Conservation (phyloP, 2,329 filamentous ascomycete species). For the Sclerotinia borealis region DNA sequence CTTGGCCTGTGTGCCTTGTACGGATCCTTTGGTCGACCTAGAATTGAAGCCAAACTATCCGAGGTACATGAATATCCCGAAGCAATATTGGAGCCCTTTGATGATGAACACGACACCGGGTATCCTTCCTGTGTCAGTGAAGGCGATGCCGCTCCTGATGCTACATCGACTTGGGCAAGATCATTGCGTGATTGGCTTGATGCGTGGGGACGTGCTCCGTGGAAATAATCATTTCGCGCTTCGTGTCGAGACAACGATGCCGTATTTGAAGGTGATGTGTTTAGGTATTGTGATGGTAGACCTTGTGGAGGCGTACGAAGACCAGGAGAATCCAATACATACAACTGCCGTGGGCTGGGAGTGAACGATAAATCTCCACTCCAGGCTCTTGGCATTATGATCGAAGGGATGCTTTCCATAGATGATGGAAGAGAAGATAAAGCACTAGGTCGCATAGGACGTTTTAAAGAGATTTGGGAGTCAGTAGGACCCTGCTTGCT, state of each 20-base stretch:
- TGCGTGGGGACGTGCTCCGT: background rate
- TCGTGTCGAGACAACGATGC: background rate
- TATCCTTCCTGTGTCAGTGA: background rate
- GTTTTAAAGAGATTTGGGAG: background rate
- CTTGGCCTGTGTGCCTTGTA: conserved; percentile 17
- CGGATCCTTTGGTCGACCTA: conserved; percentile 13
- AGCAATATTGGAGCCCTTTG: conserved; percentile 15
- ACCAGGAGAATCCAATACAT: background rate
- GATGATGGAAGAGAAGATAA: background rate
- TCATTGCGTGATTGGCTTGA: background rate
- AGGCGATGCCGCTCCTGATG: background rate
- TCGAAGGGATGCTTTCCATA: background rate
- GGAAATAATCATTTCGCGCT: background rate
- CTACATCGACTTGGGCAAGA: background rate
- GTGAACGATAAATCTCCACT: background rate
- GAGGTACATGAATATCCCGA: conserved; percentile 16
- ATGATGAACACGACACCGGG: background rate
- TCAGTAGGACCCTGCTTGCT: background rate
- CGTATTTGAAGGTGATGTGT: background rate
- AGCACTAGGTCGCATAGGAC: background rate
- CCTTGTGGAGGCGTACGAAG: background rate
- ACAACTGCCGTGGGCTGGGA: background rate
- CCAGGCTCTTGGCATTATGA: background rate
- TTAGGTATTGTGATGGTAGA: background rate
- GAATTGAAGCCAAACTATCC: conserved; percentile 14